These are phyloP conservation scores for Thamnidium elegans DNA, from an alignment of 192 early-diverging fungal genomes.

Conservation along the genomic window DNA sequence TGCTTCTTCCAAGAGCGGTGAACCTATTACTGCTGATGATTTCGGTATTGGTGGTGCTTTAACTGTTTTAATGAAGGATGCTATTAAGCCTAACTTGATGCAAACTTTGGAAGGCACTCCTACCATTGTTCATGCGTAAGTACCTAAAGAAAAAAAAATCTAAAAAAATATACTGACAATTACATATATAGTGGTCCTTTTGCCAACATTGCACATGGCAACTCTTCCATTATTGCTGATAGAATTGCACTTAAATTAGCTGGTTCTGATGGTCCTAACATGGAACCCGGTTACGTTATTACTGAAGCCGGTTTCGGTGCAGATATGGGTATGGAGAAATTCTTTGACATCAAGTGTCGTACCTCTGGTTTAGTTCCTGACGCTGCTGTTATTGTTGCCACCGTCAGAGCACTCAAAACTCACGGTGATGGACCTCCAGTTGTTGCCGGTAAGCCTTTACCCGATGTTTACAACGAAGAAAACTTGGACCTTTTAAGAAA, in stretches of 20 bases:
- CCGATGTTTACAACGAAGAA: conserved; percentile 86
- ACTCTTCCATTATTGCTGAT: conserved; percentile 95
- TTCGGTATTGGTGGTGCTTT: conserved; percentile 93
- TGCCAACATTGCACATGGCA: conserved; percentile 99
- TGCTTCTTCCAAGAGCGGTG: conserved; percentile 74
- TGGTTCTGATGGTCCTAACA: conserved; percentile 60
- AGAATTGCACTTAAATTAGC: conserved; percentile 91
- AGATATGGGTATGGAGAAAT: conserved; percentile 99
- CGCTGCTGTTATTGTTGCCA: conserved; percentile 91
- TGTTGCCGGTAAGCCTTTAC: conserved; percentile 83
- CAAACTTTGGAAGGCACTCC: conserved; percentile 99
- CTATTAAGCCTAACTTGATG: conserved; percentile 98
- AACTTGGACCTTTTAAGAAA: conserved; percentile 80
- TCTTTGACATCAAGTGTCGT: conserved; percentile 99
- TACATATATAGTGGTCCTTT: no score
- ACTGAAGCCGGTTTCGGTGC: conserved; percentile 99
- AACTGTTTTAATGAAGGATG: conserved; percentile 97
- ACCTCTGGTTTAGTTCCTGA: conserved; percentile 83
- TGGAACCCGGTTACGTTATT: conserved; percentile 81
- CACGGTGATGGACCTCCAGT: conserved; percentile 96
- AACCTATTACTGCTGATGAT: conserved; percentile 93
- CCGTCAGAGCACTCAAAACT: conserved; percentile 93
- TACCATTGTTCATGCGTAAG: conserved; percentile 98
- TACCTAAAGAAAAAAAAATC: no score
- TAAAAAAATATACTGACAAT: no score